These are phyloP conservation scores for Emergomyces orientalis DNA, from an alignment of 2,329 filamentous ascomycete species.

Conservation along the genomic window DNA sequence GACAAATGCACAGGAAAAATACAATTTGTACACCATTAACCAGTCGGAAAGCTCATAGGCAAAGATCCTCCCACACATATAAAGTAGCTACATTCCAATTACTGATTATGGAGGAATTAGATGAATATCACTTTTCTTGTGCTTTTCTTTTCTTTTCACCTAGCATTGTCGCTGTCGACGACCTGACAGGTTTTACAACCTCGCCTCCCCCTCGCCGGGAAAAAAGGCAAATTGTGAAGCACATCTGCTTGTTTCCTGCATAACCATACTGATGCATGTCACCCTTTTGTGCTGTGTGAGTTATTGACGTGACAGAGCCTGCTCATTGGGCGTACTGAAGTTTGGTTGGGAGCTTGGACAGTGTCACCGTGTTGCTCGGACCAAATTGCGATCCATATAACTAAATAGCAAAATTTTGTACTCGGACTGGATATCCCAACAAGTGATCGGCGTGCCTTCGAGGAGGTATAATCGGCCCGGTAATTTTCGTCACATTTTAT, in stretches of 20 bases:
- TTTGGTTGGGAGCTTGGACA: background rate
- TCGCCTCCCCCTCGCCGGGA: too few relatives aligned
- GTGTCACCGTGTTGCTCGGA: background rate
- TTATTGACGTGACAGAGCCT: background rate
- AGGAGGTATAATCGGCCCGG: background rate
- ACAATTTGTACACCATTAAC: background rate
- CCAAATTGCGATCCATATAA: background rate
- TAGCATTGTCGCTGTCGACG: background rate
- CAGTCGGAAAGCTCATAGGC: background rate
- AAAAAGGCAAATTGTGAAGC: background rate
- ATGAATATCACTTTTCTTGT: too few relatives aligned
- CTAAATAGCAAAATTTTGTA: background rate
- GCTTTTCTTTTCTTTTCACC: background rate
- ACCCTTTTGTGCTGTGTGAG: background rate
- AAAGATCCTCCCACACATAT: background rate
- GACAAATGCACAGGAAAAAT: conserved; percentile 1
- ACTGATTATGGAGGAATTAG: background rate
- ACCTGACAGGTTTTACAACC: background rate
- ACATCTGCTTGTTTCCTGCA: background rate
- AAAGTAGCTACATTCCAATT: background rate
- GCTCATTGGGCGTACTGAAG: background rate
- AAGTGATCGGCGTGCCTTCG: background rate
- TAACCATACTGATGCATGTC: background rate
- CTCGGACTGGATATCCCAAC: background rate
- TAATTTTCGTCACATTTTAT: background rate